phyloP scores from a whole-genome alignment of 2,329 filamentous ascomycete species.

The Stromatinia cepivora region DNA sequence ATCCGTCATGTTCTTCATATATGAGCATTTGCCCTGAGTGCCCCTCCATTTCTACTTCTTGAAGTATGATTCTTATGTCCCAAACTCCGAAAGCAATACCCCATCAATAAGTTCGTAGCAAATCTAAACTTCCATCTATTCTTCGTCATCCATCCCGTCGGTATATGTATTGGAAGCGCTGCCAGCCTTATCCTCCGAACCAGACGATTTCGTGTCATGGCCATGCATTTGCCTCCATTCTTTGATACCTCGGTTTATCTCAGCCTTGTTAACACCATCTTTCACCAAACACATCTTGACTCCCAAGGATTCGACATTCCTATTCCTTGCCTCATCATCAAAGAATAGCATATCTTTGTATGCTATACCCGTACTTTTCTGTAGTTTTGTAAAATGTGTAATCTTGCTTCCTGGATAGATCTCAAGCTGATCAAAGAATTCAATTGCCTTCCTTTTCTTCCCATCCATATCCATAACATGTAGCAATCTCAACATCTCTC shows the following conservation, averaged over 20 bases:
- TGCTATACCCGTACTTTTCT: slow-evolving; percentile 66
- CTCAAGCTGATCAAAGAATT: slow-evolving; percentile 62
- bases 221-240: slow-evolving; percentile 71
- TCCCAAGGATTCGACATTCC: slow-evolving; percentile 75
- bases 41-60: background rate
- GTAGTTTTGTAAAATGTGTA: slow-evolving; percentile 76
- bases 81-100: background rate
- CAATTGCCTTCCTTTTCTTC: slow-evolving; percentile 49
- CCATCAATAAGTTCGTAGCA: background rate
- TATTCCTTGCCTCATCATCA: slow-evolving; percentile 85
- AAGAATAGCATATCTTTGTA: slow-evolving; percentile 94
- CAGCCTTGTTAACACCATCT: slow-evolving; percentile 74
- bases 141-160: background rate
- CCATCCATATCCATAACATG: slow-evolving; percentile 49
- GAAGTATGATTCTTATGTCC: background rate
- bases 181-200: background rate
- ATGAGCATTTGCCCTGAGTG: background rate
- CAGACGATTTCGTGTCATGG: slow-evolving; percentile 24
- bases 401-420: slow-evolving; percentile 79
- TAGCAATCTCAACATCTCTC: slow-evolving; percentile 76
- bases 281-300: slow-evolving; percentile 69
- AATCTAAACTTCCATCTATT: background rate
- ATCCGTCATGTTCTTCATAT: background rate
- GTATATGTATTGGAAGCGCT: background rate
- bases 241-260: slow-evolving; percentile 76